phyloP scores from a whole-genome alignment of 2,329 filamentous ascomycete genomes.

The Penicillium sp. region DNA sequence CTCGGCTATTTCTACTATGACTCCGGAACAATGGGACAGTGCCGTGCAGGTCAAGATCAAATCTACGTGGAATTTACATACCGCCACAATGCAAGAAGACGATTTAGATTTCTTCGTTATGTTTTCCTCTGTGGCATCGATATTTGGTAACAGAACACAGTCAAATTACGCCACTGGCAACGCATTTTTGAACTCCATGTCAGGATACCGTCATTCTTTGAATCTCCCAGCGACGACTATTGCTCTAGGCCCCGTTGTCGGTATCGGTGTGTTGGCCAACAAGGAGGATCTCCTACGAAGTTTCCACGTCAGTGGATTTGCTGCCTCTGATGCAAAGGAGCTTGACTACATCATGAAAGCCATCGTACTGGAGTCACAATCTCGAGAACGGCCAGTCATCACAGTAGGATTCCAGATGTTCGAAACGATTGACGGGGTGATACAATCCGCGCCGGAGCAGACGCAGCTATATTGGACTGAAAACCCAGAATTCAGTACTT shows the following conservation, averaged over 20 bases:
- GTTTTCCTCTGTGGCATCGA: constrained; percentile 26
- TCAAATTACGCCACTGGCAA: constrained; percentile 28
- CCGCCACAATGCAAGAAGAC: constrained; percentile 12
- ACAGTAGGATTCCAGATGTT: constrained; percentile 8
- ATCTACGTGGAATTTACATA: constrained; percentile 18
- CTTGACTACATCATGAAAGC: constrained; percentile 2
- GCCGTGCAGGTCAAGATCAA: constrained; percentile 17
- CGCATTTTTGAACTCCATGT: constrained; percentile 18
- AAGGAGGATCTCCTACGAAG: neutral
- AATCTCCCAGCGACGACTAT: constrained; percentile 13
- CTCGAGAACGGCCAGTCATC: neutral
- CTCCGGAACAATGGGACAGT: constrained; percentile 19
- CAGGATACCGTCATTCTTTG: constrained; percentile 5
- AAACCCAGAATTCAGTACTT: neutral
- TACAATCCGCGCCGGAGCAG: neutral
- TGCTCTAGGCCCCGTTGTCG: neutral
- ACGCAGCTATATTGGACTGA: constrained; percentile 7
- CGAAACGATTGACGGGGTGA: constrained; percentile 1
- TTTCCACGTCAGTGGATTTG: neutral
- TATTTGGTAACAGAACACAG: constrained; percentile 34
- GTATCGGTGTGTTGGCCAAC: constrained; percentile 4
- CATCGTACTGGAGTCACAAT: neutral
- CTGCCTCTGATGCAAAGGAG: neutral
- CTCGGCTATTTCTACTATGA: constrained; percentile 18
- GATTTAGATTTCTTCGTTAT: constrained; percentile 38